Percentiles rank a stretch among this genome's conserved stretches.
Conservation (phyloP, 495 filamentous ascomycete species). For the Immersiella caudata region DNA sequence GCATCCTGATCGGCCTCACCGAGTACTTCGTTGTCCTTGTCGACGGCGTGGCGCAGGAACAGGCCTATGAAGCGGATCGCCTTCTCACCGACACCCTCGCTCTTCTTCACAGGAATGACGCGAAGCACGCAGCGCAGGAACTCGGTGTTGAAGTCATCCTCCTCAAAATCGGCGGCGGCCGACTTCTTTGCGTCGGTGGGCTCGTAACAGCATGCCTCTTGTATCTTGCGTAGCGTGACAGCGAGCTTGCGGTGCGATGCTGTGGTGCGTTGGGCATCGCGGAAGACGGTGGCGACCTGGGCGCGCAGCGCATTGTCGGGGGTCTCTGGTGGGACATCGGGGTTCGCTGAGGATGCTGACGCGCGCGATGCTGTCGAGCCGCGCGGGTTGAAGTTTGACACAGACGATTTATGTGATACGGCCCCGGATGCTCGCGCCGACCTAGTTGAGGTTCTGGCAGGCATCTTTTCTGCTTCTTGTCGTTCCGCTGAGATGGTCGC, state of each 20-base stretch:
- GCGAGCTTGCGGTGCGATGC: slow-evolving; percentile 88
- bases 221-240: slow-evolving; percentile 81
- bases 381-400: slow-evolving; percentile 53
- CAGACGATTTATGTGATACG: slow-evolving; percentile 60
- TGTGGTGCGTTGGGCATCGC: slow-evolving; percentile 83
- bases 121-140: slow-evolving; percentile 79
- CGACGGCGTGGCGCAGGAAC: slow-evolving; percentile 79
- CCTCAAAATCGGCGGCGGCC: slow-evolving; percentile 63
- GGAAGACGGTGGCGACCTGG: slow-evolving; percentile 78
- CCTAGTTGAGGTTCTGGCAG: slow-evolving; percentile 43
- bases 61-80: slow-evolving; percentile 80
- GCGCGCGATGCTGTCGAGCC: slow-evolving; percentile 60
- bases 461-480: slow-evolving; percentile 17
- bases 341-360: slow-evolving; percentile 56
- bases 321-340: slow-evolving; percentile 73
- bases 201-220: slow-evolving; percentile 86
- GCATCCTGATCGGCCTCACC: slow-evolving; percentile 58
- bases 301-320: slow-evolving; percentile 69
- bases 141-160: slow-evolving; percentile 85
- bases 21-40: slow-evolving; percentile 69
- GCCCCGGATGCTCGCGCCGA: slow-evolving; percentile 56
- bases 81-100: slow-evolving; percentile 85
- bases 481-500: background rate
- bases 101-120: slow-evolving; percentile 86
- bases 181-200: slow-evolving; percentile 57